phyloP scores from a whole-genome alignment of 306 rosid species.

The Cucumis hystrix region DNA sequence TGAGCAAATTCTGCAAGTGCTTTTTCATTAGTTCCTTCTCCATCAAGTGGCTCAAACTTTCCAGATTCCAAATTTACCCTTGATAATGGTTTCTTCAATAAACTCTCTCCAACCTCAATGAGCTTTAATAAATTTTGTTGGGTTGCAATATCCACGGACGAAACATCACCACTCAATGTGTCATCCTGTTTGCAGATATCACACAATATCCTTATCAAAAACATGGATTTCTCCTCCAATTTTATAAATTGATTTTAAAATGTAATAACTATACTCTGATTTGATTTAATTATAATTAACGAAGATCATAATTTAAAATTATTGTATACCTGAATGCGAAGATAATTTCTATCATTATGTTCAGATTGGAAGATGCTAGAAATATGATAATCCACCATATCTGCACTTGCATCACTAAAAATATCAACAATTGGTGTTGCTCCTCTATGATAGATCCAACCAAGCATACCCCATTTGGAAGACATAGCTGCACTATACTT shows the following conservation, averaged over 20 bases:
- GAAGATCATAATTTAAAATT: no score
- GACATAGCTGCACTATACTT: background rate
- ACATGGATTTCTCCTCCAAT: no score
- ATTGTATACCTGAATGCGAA: no score
- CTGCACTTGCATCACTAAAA: background rate
- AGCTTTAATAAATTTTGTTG: background rate
- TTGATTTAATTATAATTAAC: no score
- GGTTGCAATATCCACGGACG: background rate
- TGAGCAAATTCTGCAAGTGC: background rate
- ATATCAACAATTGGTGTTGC: background rate
- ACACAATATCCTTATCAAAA: background rate
- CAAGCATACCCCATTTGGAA: background rate
- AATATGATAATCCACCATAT: background rate
- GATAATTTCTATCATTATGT: background rate
- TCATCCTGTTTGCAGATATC: background rate
- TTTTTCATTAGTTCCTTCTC: background rate
- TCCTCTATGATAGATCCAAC: background rate
- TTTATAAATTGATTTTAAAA: no score
- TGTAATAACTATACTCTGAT: no score
- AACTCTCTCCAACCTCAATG: background rate
- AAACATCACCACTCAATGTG: background rate
- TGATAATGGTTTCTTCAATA: background rate
- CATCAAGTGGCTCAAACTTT: background rate
- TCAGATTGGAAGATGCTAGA: background rate
- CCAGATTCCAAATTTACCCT: conserved; percentile 6